Evolutionary conservation across 192 early-diverging fungal genomes (phyloP).

Genomic region (Anaeromyces robustus): DNA sequence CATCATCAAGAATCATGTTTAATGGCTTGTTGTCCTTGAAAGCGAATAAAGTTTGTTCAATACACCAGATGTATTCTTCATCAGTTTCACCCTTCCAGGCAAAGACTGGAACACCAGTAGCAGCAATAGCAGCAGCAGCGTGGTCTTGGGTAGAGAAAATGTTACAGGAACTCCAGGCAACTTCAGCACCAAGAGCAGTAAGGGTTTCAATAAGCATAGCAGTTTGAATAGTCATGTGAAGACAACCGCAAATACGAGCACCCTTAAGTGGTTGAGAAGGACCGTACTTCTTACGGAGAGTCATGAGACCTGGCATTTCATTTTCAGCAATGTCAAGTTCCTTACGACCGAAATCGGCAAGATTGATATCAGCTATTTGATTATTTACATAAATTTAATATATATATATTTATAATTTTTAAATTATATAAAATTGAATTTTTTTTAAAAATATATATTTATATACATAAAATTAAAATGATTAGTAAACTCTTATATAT

Average conservation of each 20-base stretch:
- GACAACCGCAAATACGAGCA: conserved; percentile 90
- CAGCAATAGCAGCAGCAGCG: conserved; percentile 94
- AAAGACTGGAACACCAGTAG: conserved; percentile 87
- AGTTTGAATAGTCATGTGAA: conserved; percentile 99
- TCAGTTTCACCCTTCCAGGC: conserved; percentile 99
- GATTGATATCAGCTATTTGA: conserved; percentile 61
- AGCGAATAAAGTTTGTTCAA: conserved; percentile 79
- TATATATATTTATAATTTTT: background rate
- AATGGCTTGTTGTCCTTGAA: conserved; percentile 88
- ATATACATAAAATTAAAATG: no score
- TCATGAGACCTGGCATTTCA: conserved; percentile 98
- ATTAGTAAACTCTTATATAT: no score
- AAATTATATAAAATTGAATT: no score
- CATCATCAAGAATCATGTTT: conserved; percentile 99
- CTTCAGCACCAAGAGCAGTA: conserved; percentile 85
- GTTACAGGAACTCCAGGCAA: conserved; percentile 76
- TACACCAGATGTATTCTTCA: conserved; percentile 98
- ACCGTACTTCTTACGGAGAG: conserved; percentile 83
- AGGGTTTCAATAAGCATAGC: conserved; percentile 97
- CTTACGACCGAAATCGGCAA: conserved; percentile 94
- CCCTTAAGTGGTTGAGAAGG: conserved; percentile 76
- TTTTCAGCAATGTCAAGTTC: conserved; percentile 88
- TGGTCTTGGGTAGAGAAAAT: conserved; percentile 99
- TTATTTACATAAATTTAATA: background rate
- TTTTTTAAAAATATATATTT: no score